phyloP scores from a whole-genome alignment of 2,329 filamentous ascomycete species.

The Nigrospora sphaerica region DNA sequence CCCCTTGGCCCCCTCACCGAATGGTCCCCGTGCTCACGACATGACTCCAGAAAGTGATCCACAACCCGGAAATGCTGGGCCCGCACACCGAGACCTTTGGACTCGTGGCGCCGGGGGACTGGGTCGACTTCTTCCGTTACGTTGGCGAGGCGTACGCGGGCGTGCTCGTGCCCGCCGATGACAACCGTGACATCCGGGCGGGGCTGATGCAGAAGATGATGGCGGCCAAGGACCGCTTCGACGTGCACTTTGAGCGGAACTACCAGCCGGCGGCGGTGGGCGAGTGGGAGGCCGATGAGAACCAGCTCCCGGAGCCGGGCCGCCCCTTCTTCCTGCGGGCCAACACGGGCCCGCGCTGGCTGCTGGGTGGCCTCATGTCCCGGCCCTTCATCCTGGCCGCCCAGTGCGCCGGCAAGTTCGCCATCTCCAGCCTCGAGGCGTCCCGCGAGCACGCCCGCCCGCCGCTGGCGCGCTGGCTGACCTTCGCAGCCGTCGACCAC shows the following conservation, averaged over 20 bases:
- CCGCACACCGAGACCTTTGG: conserved; percentile 47
- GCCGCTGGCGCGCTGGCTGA: conserved; percentile 28
- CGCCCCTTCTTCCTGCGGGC: conserved; percentile 43
- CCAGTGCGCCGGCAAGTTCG: conserved; percentile 40
- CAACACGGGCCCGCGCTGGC: conserved; percentile 39
- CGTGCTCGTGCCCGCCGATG: conserved; percentile 40
- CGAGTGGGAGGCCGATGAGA: conserved; percentile 34
- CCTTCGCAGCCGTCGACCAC: conserved; percentile 42
- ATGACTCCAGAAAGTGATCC: conserved; percentile 34
- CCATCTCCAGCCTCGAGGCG: conserved; percentile 45
- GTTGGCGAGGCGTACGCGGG: conserved; percentile 45
- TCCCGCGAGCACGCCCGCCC: conserved; percentile 27
- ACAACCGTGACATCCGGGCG: conserved; percentile 42
- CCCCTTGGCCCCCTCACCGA: too few species aligned
- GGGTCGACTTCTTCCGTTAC: conserved; percentile 55
- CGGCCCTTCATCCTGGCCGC: conserved; percentile 40
- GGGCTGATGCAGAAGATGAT: conserved; percentile 48
- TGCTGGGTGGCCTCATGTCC: conserved; percentile 36
- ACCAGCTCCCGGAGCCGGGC: conserved; percentile 26
- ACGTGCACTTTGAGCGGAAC: conserved; percentile 45
- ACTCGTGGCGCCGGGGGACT: conserved; percentile 49
- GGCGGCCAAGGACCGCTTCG: conserved; percentile 46
- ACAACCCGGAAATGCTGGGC: conserved; percentile 48
- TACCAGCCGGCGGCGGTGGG: conserved; percentile 35
- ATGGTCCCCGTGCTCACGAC: too few species aligned